Evolutionary conservation across 1,284 basidiomycete genomes (phyloP).

Genomic region (Garcileccinum viscosum): DNA sequence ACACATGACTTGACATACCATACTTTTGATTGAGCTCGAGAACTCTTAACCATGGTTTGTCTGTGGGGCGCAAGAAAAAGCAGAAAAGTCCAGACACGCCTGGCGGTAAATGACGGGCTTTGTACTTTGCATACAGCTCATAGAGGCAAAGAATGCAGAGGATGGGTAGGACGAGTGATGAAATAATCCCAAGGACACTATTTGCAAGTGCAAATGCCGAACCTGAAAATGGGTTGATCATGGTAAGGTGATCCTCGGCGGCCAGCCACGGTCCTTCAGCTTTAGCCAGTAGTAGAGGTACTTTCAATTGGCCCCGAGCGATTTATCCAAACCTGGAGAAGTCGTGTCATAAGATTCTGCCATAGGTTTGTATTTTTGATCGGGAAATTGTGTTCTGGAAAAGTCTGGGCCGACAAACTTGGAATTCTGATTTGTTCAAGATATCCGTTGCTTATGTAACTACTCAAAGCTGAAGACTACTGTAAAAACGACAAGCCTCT

Average conservation of each 20-base stretch:
- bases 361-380: too few species aligned
- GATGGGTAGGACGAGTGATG: not conserved
- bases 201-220: not conserved
- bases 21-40: slow-evolving; percentile 18
- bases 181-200: not conserved
- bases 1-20: slow-evolving; percentile 11
- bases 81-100: slow-evolving; percentile 22
- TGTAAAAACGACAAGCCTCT: too few species aligned
- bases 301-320: too few species aligned
- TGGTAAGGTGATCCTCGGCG: not conserved
- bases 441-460: too few species aligned
- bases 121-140: slow-evolving; percentile 4
- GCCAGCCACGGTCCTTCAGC: not conserved
- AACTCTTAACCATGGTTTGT: slow-evolving; percentile 16
- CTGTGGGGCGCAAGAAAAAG: slow-evolving; percentile 12
- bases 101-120: slow-evolving; percentile 19
- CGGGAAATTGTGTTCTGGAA: too few species aligned
- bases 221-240: not conserved
- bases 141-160: slow-evolving; percentile 4
- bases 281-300: too few species aligned
- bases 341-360: too few species aligned
- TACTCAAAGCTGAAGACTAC: too few species aligned
- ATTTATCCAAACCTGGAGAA: too few species aligned
- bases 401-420: too few species aligned
- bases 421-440: too few species aligned